Evolutionary conservation across 2,329 filamentous ascomycete genomes (phyloP).

Genomic region (Penicillium crustosum): DNA sequence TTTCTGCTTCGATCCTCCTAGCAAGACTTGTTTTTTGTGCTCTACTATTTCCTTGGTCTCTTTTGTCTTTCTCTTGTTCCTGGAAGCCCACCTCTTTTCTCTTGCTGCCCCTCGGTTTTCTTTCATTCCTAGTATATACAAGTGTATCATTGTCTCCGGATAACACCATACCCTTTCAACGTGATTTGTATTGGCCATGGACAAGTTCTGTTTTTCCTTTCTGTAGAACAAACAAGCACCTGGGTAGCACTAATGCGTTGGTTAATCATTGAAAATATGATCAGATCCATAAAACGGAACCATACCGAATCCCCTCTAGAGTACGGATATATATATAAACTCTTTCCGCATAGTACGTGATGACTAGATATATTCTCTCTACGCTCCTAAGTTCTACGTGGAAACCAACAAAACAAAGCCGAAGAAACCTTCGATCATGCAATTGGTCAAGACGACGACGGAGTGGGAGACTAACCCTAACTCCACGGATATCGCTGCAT

Average conservation of each 20-base stretch:
- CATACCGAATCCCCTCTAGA: not conserved
- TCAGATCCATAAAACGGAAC: not conserved
- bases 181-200: constrained; percentile 11
- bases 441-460: constrained; percentile 33
- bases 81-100: constrained; percentile 19
- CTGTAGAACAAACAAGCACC: not conserved
- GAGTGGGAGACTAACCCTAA: constrained; percentile 27
- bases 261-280: not conserved
- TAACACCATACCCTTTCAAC: constrained; percentile 25
- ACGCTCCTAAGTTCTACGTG: not conserved
- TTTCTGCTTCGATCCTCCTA: not conserved
- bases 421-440: constrained; percentile 34
- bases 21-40: constrained; percentile 3
- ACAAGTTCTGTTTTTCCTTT: not conserved
- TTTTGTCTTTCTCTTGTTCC: constrained; percentile 11
- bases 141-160: constrained; percentile 29
- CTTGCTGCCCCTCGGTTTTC: constrained; percentile 12
- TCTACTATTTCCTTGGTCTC: constrained; percentile 14
- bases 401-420: constrained; percentile 10
- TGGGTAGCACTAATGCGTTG: not conserved
- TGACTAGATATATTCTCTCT: too few species aligned
- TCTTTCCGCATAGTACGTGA: too few species aligned
- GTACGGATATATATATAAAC: not conserved
- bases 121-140: constrained; percentile 28
- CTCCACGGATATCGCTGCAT: constrained; percentile 40